phyloP scores from a whole-genome alignment of 331 rosid species.

The Saraca asoca region DNA sequence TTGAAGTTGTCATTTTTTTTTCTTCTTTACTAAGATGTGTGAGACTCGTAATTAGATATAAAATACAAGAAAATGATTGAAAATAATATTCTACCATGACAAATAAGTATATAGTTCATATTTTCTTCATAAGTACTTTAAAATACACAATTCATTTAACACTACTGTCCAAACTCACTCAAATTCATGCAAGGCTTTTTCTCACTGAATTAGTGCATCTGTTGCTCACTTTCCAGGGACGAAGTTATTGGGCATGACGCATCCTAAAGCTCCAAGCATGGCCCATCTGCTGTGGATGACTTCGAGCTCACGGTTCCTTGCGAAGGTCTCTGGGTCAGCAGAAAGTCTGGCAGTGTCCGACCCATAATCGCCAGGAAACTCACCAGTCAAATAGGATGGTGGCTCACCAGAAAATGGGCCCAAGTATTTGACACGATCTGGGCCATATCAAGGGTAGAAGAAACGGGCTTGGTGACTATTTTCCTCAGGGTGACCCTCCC shows the following conservation, averaged over 20 bases:
- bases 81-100: no score
- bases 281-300: conserved; percentile 72
- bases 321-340: conserved; percentile 67
- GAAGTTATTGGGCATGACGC: conserved; percentile 62
- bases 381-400: conserved; percentile 59
- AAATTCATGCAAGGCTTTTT: no score
- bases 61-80: no score
- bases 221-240: no score
- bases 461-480: neutral
- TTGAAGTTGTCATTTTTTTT: no score
- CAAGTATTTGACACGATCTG: conserved; percentile 67
- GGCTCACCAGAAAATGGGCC: conserved; percentile 71
- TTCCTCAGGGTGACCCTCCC: conserved; percentile 59
- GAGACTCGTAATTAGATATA: no score
- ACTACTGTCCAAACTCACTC: no score
- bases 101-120: no score
- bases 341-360: conserved; percentile 77
- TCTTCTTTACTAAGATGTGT: no score
- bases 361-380: conserved; percentile 68
- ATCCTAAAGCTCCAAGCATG: conserved; percentile 67
- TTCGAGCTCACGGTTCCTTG: conserved; percentile 67
- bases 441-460: conserved; percentile 75
- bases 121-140: no score
- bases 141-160: no score
- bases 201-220: no score